Percentiles rank a stretch among this genome's conserved stretches.
phyloP scores from a whole-genome alignment of 2,329 filamentous ascomycete species.

The Colletotrichum sansevieriae region DNA sequence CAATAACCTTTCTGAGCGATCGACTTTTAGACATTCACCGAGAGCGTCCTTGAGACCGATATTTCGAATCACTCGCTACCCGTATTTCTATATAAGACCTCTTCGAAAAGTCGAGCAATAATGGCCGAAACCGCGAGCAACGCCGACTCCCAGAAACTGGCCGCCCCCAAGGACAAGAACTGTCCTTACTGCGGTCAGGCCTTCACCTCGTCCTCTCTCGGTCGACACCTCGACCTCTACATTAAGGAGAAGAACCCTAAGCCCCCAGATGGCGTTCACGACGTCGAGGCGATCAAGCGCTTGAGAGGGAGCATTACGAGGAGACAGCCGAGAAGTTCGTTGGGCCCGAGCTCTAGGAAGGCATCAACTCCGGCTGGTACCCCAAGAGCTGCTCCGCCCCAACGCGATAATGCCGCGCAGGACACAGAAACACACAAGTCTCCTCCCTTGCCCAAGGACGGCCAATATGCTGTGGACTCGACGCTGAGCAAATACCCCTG shows the following conservation, averaged over 20 bases:
- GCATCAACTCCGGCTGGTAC: slow-evolving; percentile 70
- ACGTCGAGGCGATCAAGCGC: slow-evolving; percentile 89
- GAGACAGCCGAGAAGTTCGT: slow-evolving; percentile 79
- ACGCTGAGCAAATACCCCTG: slow-evolving; percentile 67
- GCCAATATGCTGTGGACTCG: slow-evolving; percentile 58
- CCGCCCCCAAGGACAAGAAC: slow-evolving; percentile 82
- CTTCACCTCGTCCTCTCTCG: slow-evolving; percentile 94
- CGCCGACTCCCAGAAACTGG: slow-evolving; percentile 55
- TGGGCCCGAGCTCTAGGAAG: slow-evolving; percentile 61
- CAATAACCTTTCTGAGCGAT: slow-evolving; percentile 22
- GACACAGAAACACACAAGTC: slow-evolving; percentile 54
- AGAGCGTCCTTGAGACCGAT: background rate
- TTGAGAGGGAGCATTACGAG: slow-evolving; percentile 88
- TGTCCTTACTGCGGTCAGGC: slow-evolving; percentile 90
- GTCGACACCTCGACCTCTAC: slow-evolving; percentile 93
- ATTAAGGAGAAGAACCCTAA: slow-evolving; percentile 95
- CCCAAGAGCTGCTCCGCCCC: slow-evolving; percentile 57
- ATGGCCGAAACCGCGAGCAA: slow-evolving; percentile 48
- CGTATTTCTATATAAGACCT: background rate
- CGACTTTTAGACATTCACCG: slow-evolving; percentile 12
- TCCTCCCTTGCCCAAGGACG: slow-evolving; percentile 57
- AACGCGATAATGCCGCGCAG: slow-evolving; percentile 37
- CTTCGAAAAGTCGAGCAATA: slow-evolving; percentile 31
- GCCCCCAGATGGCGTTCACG: slow-evolving; percentile 85
- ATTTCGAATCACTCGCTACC: slow-evolving; percentile 14